Conservation (phyloP, 2,329 filamentous ascomycete genomes). For the Ilyonectria robusta region DNA sequence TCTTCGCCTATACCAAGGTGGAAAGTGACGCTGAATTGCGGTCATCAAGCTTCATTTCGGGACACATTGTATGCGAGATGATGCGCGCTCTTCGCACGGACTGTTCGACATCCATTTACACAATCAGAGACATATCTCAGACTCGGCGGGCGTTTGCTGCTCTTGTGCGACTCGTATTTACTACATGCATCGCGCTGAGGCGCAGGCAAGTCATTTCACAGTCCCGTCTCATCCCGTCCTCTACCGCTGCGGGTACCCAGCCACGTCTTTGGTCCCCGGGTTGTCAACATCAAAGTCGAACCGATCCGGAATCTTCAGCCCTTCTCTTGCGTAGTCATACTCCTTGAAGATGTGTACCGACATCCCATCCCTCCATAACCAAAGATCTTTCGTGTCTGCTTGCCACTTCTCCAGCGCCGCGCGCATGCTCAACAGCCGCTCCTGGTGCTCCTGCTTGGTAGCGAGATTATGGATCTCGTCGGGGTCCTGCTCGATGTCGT, state of each 20-base stretch:
- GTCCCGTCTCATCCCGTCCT: slow-evolving; percentile 21
- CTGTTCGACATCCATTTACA: neutral
- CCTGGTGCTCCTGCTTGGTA: slow-evolving; percentile 43
- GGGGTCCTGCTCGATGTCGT: slow-evolving; percentile 61
- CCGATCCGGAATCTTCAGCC: slow-evolving; percentile 47
- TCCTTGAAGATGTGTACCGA: slow-evolving; percentile 39
- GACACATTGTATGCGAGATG: neutral
- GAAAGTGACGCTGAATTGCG: neutral
- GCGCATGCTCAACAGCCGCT: slow-evolving; percentile 51
- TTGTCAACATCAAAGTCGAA: slow-evolving; percentile 47
- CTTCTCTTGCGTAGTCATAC: slow-evolving; percentile 42
- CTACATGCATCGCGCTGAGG: neutral
- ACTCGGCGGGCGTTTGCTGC: neutral
- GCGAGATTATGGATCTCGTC: slow-evolving; percentile 60
- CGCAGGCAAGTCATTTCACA: slow-evolving; percentile 14
- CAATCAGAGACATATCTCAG: neutral
- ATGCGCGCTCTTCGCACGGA: neutral
- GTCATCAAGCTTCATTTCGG: neutral
- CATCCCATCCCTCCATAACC: slow-evolving; percentile 49
- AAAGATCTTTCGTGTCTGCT: slow-evolving; percentile 45
- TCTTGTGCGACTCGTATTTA: neutral
- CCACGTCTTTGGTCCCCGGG: slow-evolving; percentile 33
- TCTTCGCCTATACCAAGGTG: neutral
- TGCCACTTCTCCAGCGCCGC: slow-evolving; percentile 49
- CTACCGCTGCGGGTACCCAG: slow-evolving; percentile 26